phyloP scores from a whole-genome alignment of 257 asterid genomes.

The Solanum bulbocastanum region DNA sequence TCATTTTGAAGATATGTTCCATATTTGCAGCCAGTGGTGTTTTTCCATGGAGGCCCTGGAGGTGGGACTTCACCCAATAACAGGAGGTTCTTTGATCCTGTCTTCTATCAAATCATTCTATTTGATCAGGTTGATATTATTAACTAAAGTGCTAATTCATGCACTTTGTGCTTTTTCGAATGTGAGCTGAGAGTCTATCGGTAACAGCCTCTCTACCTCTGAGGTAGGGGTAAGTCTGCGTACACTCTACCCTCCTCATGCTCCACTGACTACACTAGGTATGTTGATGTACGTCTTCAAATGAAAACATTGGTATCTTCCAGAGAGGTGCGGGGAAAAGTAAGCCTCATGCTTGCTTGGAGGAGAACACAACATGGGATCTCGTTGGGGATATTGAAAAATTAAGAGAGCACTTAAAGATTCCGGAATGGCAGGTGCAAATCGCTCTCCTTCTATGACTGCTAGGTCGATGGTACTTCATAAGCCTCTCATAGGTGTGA shows the following conservation, averaged over 20 bases:
- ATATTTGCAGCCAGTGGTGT: conserved; percentile 69
- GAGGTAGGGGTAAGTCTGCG: not conserved
- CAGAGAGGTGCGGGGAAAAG: conserved; percentile 96
- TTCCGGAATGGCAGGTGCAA: conserved; percentile 91
- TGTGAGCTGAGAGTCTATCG: not conserved
- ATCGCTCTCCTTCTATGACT: not conserved
- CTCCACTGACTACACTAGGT: not conserved
- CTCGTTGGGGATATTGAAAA: conserved; percentile 84
- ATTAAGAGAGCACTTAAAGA: conserved; percentile 62
- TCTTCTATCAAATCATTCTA: conserved; percentile 63
- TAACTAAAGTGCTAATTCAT: not conserved
- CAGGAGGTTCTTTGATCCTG: conserved; percentile 88
- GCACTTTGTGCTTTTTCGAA: not conserved
- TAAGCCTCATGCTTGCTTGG: conserved; percentile 89
- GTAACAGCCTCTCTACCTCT: not conserved
- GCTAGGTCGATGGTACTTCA: conserved; percentile 1
- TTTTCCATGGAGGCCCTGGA: conserved; percentile 99
- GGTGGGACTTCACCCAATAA: conserved; percentile 93
- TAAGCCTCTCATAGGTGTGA: conserved; percentile 11
- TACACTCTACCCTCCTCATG: not conserved
- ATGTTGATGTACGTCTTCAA: not conserved
- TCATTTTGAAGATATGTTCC: conserved; percentile 4
- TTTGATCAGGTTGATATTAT: conserved; percentile 70
- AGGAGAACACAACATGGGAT: conserved; percentile 88
- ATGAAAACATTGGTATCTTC: conserved; percentile 7